Evolutionary conservation across 768 basidiomycete genomes (phyloP), one percentile per base, ranked within the genome.

Genomic region (Amanita molliuscula): DNA sequence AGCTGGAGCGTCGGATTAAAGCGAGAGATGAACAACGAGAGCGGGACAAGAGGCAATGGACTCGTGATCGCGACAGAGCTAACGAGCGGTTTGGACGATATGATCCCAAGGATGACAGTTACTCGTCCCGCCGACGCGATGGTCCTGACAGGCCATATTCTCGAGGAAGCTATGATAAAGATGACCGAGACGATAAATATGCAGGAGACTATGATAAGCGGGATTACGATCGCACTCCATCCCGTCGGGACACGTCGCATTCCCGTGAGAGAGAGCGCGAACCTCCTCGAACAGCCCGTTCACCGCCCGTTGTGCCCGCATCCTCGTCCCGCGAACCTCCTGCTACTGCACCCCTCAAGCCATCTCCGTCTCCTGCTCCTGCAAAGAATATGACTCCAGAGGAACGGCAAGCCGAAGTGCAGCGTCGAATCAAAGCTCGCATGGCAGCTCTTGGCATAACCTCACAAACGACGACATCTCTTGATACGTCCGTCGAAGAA

Each of bases 401-500:
- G 54, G 88, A 97, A 59, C 81, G 91, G 3, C 70, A 77, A 13
- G 82, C 80, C 0, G 81, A 95, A 61, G 95, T 91, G 1, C 81
- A 85, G 58, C 76, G 82, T 11, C 79, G 87, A 35, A 79, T 96
- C 16, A 79, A 89, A 56, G 90, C 82, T 15, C 84, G 95, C 28
- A 91, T 85, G 74, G 78, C 81, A 34, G 85, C 84, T 0, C 76
- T 97, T 8, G 95, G 95, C 4, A 76, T 96, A 15, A 73, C 74
- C 11, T 63, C 76, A 1, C 66, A 71, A 0, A 56, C 75, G 11
- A 65, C 76, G 25, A 62, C 79, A 6, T 65, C 72, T 10, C 70
- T 93, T 8, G 94, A 96, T 62, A 82, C 78, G 6, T 77, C 73
- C 47, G 90, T 96, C 2, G 87, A 91, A 61, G 88, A 93, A 55